Base-by-base conservation (phyloP, 768 basidiomycete genomes). In the Ramaria rubella region DNA sequence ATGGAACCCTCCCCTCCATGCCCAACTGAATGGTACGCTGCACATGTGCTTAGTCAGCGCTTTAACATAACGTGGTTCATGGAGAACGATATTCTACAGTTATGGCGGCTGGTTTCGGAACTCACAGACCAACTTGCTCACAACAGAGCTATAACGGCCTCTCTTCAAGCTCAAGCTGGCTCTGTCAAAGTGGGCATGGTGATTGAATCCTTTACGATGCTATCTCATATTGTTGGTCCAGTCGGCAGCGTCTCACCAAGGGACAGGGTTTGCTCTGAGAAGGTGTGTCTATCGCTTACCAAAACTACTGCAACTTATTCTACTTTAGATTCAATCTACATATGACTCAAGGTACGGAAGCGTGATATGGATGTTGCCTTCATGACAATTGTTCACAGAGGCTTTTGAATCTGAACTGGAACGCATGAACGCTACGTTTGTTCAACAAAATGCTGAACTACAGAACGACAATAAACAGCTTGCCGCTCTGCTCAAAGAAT, bases 391-490 rank as follows among this genome's bases (percentile, higher is more conserved):
- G 26, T 40, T 49, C 56, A 17, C 70, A 97, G 96, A 98, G 72
- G 83, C 83, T 57, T 99, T 94, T 65, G 85, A 94, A 49, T 78
- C 82, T 15, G 94, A 96, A 66, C 74, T 99, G 21, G 94, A 97
- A 65, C 81, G 81, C 44, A 91, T 96, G 85, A 94, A 94, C 61
- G 70, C 77, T 4, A 77, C 81, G 48, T 85, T 98, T 64, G 73
- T 79, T 4, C 71, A 79, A 23, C 94, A 99, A 69, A 99, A 98
- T 67, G 86, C 88, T 62, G 72, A 74, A 5, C 74, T 99, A 42
- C 82, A 90, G 64, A 82, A 95, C 63, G 96, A 98, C 72, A 99
- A 98, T 76, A 95, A 96, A 68, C 95, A 98, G 63, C 78, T 99
- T 30, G 90, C 86, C 61, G 74, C 79, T 5, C 75, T 99, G 52